Conservation (phyloP, 73 alveolate genomes). For the Paramecium caudatum region DNA sequence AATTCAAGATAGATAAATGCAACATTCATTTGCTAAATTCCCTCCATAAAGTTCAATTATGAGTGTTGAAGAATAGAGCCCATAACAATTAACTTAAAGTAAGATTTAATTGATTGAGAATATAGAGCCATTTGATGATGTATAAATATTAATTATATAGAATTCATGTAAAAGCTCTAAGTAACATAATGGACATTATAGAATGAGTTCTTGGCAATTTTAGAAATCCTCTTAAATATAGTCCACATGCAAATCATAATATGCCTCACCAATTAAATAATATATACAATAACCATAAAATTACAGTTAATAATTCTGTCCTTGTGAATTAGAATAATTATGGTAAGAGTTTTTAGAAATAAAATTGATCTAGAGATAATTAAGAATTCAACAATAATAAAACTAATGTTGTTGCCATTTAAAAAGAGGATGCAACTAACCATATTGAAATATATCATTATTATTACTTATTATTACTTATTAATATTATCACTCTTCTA, state of each 20-base stretch:
- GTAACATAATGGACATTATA: background rate
- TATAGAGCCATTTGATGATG: too few species aligned
- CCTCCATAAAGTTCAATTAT: slow-evolving; percentile 24
- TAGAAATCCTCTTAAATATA: slow-evolving; percentile 18
- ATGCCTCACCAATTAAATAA: background rate
- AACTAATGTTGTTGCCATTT: background rate
- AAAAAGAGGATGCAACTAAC: background rate
- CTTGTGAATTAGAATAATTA: slow-evolving; percentile 44
- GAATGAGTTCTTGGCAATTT: slow-evolving; percentile 52
- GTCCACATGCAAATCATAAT: slow-evolving; percentile 5
- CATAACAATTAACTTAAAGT: slow-evolving; percentile 27
- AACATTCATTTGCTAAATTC: slow-evolving; percentile 42
- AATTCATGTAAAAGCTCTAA: background rate
- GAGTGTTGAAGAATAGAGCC: slow-evolving; percentile 64
- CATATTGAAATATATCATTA: too few species aligned
- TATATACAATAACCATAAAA: background rate
- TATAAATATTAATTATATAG: too few species aligned
- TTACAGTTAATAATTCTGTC: background rate
- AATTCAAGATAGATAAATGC: background rate
- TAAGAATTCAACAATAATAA: background rate
- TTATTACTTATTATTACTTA: too few species aligned
- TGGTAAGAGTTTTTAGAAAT: slow-evolving; percentile 24
- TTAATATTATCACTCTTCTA: too few species aligned
- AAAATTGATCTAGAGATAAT: slow-evolving; percentile 5
- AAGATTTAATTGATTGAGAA: background rate